phyloP scores from a whole-genome alignment of 1,284 basidiomycete genomes.

The Malassezia globosa region DNA sequence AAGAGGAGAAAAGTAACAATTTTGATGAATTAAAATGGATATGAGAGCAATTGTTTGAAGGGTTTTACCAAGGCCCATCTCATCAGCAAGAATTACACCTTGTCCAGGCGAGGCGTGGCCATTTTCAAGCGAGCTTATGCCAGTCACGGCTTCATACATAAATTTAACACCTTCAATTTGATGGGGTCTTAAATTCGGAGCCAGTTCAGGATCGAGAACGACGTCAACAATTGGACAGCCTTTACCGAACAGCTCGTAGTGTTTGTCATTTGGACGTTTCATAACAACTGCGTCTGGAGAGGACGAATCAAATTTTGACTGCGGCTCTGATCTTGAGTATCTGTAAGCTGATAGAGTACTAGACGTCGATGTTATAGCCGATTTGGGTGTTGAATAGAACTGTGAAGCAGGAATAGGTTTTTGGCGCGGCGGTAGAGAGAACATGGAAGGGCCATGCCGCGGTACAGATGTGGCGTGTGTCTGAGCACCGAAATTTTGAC shows the following conservation, averaged over 20 bases:
- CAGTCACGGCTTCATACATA: conserved; percentile 85
- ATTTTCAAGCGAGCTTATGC: conserved; percentile 53
- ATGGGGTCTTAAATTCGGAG: conserved; percentile 84
- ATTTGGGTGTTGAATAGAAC: conserved; percentile 8
- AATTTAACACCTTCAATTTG: conserved; percentile 99
- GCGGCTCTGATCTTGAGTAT: conserved; percentile 10
- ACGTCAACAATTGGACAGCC: conserved; percentile 51
- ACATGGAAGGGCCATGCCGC: not conserved
- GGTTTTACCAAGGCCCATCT: conserved; percentile 53
- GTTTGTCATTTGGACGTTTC: conserved; percentile 62
- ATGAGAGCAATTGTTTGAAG: conserved; percentile 43
- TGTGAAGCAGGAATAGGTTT: conserved; percentile 9
- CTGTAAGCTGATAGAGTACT: not conserved
- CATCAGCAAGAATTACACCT: conserved; percentile 78
- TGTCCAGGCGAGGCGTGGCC: conserved; percentile 57
- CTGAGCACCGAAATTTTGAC: not conserved
- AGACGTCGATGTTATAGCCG: not conserved
- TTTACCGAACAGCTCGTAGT: conserved; percentile 58
- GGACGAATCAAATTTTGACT: conserved; percentile 26
- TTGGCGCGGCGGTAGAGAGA: not conserved
- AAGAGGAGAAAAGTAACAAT: conserved; percentile 36
- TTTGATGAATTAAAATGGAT: conserved; percentile 35
- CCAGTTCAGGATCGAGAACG: conserved; percentile 79
- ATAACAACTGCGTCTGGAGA: conserved; percentile 66
- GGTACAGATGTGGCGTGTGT: not conserved